A percentile compares a stretch with the other conserved stretches of the same genome.
phyloP scores from a whole-genome alignment of 495 filamentous ascomycete genomes.

The Filosporella fistucella region DNA sequence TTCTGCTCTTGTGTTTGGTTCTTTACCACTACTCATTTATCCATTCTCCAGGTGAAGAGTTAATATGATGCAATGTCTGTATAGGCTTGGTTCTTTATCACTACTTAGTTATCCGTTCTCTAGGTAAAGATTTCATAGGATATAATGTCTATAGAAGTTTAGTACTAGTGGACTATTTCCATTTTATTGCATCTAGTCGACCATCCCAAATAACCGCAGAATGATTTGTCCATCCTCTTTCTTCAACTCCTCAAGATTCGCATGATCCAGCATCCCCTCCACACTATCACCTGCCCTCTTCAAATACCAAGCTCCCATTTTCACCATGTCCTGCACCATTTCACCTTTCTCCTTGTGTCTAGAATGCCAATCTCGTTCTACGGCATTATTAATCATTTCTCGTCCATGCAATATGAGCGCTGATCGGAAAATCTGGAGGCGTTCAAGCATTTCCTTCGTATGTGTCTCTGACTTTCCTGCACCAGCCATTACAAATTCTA shows the following conservation, averaged over 20 bases:
- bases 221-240: neutral
- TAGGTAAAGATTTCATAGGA: too few species aligned
- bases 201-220: neutral
- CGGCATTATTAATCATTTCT: conserved; percentile 1
- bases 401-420: neutral
- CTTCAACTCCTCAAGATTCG: neutral
- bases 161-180: too few species aligned
- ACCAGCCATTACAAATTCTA: neutral
- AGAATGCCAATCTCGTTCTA: neutral
- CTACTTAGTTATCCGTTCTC: too few species aligned
- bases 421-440: neutral
- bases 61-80: too few species aligned
- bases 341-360: neutral
- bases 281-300: neutral
- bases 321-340: neutral
- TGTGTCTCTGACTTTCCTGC: too few species aligned
- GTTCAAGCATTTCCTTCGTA: too few species aligned
- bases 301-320: conserved; percentile 1
- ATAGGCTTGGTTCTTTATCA: too few species aligned
- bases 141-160: too few species aligned
- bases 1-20: too few species aligned
- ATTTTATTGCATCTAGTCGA: too few species aligned
- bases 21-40: too few species aligned
- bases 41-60: too few species aligned
- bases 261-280: neutral